Evolutionary conservation across 2,329 filamentous ascomycete species (phyloP), one percentile per base, ranked within the genome.

Genomic region (Fusarium nisikadoi): DNA sequence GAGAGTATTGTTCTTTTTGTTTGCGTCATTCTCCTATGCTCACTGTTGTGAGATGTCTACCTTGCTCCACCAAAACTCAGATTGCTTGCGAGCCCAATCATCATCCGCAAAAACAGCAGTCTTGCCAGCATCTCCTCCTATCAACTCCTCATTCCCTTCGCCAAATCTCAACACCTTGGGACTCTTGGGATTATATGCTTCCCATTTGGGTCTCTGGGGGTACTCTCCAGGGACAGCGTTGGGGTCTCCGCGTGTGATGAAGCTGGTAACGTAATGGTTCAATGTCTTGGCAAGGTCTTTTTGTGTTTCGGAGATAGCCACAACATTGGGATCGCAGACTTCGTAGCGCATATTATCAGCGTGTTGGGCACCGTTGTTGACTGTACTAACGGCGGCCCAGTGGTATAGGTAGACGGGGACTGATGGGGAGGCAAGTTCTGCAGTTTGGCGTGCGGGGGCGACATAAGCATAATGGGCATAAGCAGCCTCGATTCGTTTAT

Each of bases 381-480:
- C 74, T 0, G 80, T 83, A 10, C 81, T 81, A 8, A 84, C 81
- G 1, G 87, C 75, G 0, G 87, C 87, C 87, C 87, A 78, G 25
- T 78, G 76, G 41, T 78, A 78, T 8, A 78, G 45, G 19, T 74
- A 78, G 1, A 77, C 74, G 0, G 76, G 76, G 0, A 56, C 45
- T 16, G 64, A 70, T 1, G 58, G 46, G 2, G 71, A 72, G 0
- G 75, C 76, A 0, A 78, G 42, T 9, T 75, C 69, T 5, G 84
- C 86, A 0, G 86, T 88, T 71, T 88, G 86, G 0, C 85, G 81
- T 0, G 86, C 86, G 0, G 87, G 86, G 1, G 84, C 83, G 0
- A 87, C 83, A 56, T 89, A 89, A 0, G 86, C 86, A 56, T 87
- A 89, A 65, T 89, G 84, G 0, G 83, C 86, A 47, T 89, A 89